Conservation (phyloP, 176 grass and related monocot species). For the Avena sativa region DNA sequence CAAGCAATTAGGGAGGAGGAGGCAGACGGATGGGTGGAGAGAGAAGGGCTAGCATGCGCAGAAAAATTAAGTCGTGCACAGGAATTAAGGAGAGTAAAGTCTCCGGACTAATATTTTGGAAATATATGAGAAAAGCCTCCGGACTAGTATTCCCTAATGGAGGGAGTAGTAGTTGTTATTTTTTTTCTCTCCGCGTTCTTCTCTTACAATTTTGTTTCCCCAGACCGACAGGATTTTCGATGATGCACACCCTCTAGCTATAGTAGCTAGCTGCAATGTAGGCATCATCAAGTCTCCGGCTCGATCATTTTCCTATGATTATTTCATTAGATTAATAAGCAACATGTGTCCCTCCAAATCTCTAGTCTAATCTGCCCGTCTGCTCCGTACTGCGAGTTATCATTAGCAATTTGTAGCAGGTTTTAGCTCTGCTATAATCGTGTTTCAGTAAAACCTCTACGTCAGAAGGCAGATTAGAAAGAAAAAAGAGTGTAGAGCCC, state of each 20-base stretch:
- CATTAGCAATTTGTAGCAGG: too few relatives aligned
- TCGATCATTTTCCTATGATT: not conserved
- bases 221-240: conserved; percentile 30
- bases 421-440: not conserved
- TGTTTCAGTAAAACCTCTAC: not conserved
- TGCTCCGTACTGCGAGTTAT: too few relatives aligned
- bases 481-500: not conserved
- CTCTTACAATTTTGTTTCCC: not conserved
- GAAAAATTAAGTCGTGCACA: too few relatives aligned
- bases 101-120: too few relatives aligned
- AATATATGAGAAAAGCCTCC: too few relatives aligned
- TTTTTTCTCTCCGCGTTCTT: not conserved
- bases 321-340: conserved; percentile 43
- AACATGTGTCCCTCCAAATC: conserved; percentile 28
- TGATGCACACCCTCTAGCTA: not conserved
- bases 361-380: conserved; percentile 2
- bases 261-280: conserved; percentile 1
- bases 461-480: not conserved
- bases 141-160: too few relatives aligned
- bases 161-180: too few relatives aligned
- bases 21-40: too few relatives aligned
- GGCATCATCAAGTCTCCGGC: conserved; percentile 30
- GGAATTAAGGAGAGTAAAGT: too few relatives aligned
- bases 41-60: too few relatives aligned
- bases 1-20: too few relatives aligned